Conservation (phyloP, 805 yeast species). For the Ogataea corticis region DNA sequence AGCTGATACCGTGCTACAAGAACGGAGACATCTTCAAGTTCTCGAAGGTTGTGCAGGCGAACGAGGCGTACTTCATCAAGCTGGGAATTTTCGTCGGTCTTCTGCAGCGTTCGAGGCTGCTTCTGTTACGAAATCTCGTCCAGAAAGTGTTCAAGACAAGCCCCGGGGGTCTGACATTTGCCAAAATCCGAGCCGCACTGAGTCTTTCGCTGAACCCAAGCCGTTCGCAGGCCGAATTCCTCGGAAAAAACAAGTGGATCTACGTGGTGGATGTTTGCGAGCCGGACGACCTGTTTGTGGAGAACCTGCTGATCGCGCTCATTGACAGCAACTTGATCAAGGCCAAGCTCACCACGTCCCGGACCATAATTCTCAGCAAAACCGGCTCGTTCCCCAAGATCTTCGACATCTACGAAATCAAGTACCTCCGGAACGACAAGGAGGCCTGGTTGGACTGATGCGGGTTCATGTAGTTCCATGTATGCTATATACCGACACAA, state of each 20-base stretch:
- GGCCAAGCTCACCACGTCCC: conserved; percentile 44
- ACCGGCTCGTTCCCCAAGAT: conserved; percentile 32
- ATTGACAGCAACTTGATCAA: conserved; percentile 54
- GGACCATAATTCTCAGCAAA: conserved; percentile 31
- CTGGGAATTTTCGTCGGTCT: conserved; percentile 44
- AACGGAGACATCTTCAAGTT: conserved; percentile 45
- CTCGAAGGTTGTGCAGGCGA: conserved; percentile 32
- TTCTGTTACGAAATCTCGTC: conserved; percentile 47
- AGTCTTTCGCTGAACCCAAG: conserved; percentile 20
- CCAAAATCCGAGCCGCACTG: conserved; percentile 28
- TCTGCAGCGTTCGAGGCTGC: conserved; percentile 44
- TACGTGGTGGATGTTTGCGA: conserved; percentile 19
- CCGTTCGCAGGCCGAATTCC: conserved; percentile 9
- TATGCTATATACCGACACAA: neutral
- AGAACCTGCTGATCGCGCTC: conserved; percentile 50
- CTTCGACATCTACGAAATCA: conserved; percentile 20
- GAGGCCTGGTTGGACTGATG: conserved; percentile 35
- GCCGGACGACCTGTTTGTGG: conserved; percentile 44
- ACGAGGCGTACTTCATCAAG: conserved; percentile 40
- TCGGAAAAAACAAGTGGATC: conserved; percentile 17
- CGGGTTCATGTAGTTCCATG: neutral
- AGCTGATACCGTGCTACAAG: conserved; percentile 37
- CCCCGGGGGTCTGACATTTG: conserved; percentile 20
- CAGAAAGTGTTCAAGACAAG: conserved; percentile 20
- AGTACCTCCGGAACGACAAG: conserved; percentile 21